A percentile compares a stretch with the other conserved stretches of the same genome.
Evolutionary conservation across 305 asterid genomes (phyloP).

Genomic region (Striga hermonthica): DNA sequence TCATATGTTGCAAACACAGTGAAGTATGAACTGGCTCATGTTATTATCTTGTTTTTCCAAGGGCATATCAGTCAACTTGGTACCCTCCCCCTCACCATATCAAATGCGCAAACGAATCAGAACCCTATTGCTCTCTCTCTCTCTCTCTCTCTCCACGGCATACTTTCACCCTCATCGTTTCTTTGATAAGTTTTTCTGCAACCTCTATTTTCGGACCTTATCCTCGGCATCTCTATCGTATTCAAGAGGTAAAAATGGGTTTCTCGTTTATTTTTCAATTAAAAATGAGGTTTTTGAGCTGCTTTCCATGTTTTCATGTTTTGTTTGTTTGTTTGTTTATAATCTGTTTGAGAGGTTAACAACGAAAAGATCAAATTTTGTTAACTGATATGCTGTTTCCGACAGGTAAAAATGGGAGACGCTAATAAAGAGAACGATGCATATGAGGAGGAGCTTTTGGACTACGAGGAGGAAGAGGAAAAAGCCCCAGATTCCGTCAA

Average conservation of each 20-base stretch:
- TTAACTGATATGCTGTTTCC: constrained; percentile 40
- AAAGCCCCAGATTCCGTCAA: constrained; percentile 67
- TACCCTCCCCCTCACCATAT: too few species aligned
- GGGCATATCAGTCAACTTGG: too few species aligned
- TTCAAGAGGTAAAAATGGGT: constrained; percentile 31
- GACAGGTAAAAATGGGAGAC: constrained; percentile 57
- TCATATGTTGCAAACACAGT: too few species aligned
- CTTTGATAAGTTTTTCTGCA: too few species aligned
- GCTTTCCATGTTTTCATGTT: not conserved
- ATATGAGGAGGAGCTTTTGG: constrained; percentile 93
- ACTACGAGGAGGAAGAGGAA: constrained; percentile 90
- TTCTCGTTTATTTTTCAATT: not conserved
- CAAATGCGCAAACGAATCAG: too few species aligned
- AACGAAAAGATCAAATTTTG: constrained; percentile 10
- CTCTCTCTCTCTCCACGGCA: too few species aligned
- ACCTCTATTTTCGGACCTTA: too few species aligned
- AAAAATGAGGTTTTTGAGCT: not conserved
- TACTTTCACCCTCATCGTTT: too few species aligned
- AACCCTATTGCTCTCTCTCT: too few species aligned
- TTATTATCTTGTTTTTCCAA: too few species aligned
- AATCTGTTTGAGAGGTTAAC: not conserved
- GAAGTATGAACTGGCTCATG: too few species aligned
- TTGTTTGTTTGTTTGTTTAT: not conserved
- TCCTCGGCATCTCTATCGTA: constrained; percentile 14
- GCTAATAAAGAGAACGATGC: constrained; percentile 62